Conservation (phyloP, 108 stramenopile species). For the Conticribra weissflogii region DNA sequence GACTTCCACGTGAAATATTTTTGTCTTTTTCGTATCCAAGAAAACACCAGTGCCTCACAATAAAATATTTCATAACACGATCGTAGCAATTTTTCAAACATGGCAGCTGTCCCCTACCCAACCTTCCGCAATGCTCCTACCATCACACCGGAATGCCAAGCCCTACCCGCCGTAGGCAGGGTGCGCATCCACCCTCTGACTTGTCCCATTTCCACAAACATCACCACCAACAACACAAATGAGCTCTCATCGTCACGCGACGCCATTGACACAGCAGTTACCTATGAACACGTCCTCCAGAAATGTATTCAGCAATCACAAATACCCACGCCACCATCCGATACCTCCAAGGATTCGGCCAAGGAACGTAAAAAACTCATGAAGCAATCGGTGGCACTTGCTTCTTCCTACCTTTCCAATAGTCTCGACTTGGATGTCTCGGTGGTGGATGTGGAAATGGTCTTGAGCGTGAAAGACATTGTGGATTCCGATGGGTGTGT, state of each 20-base stretch:
- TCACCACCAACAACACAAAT: neutral
- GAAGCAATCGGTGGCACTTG: slow-evolving; percentile 79
- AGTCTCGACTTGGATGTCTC: slow-evolving; percentile 73
- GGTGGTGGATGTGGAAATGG: slow-evolving; percentile 73
- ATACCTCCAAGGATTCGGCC: slow-evolving; percentile 17
- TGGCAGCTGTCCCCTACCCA: slow-evolving; percentile 77
- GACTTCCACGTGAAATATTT: too few relatives aligned
- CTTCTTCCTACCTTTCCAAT: slow-evolving; percentile 55
- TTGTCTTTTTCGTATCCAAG: too few relatives aligned
- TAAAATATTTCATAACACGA: too few relatives aligned
- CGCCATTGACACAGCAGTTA: slow-evolving; percentile 3
- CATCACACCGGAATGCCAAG: slow-evolving; percentile 10
- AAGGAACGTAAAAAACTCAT: slow-evolving; percentile 67
- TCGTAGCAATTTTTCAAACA: too few relatives aligned
- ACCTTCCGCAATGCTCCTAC: slow-evolving; percentile 57
- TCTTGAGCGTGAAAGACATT: slow-evolving; percentile 46
- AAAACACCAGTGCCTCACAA: too few relatives aligned
- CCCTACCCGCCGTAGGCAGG: slow-evolving; percentile 44
- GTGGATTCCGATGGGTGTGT: slow-evolving; percentile 73
- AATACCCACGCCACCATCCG: slow-evolving; percentile 11
- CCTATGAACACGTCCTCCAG: slow-evolving; percentile 59
- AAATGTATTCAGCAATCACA: slow-evolving; percentile 55
- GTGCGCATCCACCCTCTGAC: slow-evolving; percentile 39
- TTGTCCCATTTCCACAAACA: slow-evolving; percentile 15
- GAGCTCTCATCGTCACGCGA: neutral